Conservation (phyloP, 352 stramenopile genomes). For the Phytophthora vignae region DNA sequence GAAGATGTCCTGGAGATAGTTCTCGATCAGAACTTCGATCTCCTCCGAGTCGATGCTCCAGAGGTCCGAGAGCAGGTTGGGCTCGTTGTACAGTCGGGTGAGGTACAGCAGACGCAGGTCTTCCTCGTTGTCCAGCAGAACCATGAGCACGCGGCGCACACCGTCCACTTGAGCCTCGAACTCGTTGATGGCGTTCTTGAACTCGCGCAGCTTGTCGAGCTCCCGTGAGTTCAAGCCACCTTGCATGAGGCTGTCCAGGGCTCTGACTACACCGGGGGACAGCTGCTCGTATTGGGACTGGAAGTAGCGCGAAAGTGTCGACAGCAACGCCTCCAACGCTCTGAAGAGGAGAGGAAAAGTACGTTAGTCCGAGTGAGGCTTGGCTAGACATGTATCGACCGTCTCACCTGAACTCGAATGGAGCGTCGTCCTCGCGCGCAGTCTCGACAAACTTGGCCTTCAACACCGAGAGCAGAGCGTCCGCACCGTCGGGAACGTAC, state of each 20-base stretch:
- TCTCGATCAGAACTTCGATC: slow-evolving; percentile 64
- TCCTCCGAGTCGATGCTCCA: slow-evolving; percentile 66
- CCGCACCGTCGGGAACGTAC: slow-evolving; percentile 53
- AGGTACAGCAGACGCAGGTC: slow-evolving; percentile 73
- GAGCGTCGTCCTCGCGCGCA: slow-evolving; percentile 50
- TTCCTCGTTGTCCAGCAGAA: slow-evolving; percentile 76
- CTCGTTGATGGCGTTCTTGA: slow-evolving; percentile 85
- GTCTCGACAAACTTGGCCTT: slow-evolving; percentile 60
- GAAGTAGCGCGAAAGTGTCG: slow-evolving; percentile 67
- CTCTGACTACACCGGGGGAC: slow-evolving; percentile 48
- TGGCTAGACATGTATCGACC: background rate
- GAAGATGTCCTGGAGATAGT: slow-evolving; percentile 73
- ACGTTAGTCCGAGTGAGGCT: background rate
- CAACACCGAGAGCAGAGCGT: slow-evolving; percentile 50
- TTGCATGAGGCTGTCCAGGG: slow-evolving; percentile 58
- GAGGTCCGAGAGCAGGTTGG: slow-evolving; percentile 39
- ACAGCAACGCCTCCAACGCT: slow-evolving; percentile 59
- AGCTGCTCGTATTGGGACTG: slow-evolving; percentile 55
- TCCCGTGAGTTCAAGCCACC: slow-evolving; percentile 55
- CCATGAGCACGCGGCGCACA: slow-evolving; percentile 70
- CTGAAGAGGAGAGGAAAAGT: slow-evolving; percentile 19
- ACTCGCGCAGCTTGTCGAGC: slow-evolving; percentile 65
- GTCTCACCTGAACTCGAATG: slow-evolving; percentile 57
- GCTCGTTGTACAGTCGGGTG: slow-evolving; percentile 54
- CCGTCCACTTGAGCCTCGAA: slow-evolving; percentile 73